Evolutionary conservation across 2,329 filamentous ascomycete genomes (phyloP), one percentile per base, ranked within the genome.

Genomic region (Epicoccum nigrum): DNA sequence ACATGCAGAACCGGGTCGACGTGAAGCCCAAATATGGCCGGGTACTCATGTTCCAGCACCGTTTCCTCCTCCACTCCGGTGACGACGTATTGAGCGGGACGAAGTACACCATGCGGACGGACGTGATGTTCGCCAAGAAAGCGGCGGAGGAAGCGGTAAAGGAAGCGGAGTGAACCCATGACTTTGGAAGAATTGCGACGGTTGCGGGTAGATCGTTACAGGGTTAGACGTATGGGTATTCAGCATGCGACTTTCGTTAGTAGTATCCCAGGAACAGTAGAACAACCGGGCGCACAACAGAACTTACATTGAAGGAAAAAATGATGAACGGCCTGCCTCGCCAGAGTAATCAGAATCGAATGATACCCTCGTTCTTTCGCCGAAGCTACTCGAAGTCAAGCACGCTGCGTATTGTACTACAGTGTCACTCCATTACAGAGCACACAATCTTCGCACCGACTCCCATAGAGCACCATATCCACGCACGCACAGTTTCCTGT

Each of bases 381-480:
- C 66, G 58, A 70, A 69, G 69, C 67, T 68, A 71, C 69, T 73
- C 64, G 63, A 71, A 65, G 66, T 67, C 73, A 71, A 77, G 81
- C 80, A 92, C 85, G 90, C 90, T 84, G 89, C 89, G 88, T 91
- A 94, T 94, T 90, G 90, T 88, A 93, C 90, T 94, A 82, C 90
- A 92, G 89, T 91, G 86, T 86, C 86, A 75, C 80, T 60, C 57
- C 49, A 38, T 61, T 68, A 65, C 64, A 90, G 88, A 62, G 70
- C 79, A 84, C 83, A 92, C 89, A 86, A 93, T 92, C 90, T 93
- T 89, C 89, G 89, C 89, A 92, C 88, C 82, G 87, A 86, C 90
- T 90, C 88, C 90, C 90, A 94, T 86, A 89, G 88, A 30, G 13
- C 65, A 63, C 69, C 66, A 67, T 64, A 67, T 58, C 60, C 39